Evolutionary conservation across 805 yeast genomes (phyloP).

Genomic region (Metschnikowia kunwiensis): DNA sequence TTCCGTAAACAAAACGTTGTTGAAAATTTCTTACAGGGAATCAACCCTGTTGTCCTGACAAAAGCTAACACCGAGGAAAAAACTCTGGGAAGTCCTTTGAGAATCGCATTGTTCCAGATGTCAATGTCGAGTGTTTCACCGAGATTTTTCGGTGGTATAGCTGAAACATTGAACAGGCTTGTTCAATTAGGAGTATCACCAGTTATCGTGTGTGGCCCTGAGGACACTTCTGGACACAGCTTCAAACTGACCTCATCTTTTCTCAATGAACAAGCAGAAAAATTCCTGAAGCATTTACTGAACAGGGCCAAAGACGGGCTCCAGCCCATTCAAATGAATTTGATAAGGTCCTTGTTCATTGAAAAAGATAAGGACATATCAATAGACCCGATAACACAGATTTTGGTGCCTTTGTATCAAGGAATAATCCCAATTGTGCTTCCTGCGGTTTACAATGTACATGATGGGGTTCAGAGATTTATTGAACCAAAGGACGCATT

Average conservation of each 20-base stretch:
- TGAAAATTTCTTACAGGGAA: constrained; percentile 29
- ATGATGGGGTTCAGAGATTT: constrained; percentile 25
- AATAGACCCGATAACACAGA: constrained; percentile 27
- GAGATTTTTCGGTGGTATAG: constrained; percentile 44
- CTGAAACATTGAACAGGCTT: constrained; percentile 54
- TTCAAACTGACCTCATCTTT: constrained; percentile 33
- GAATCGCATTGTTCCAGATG: constrained; percentile 58
- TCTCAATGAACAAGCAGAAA: constrained; percentile 32
- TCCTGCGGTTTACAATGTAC: constrained; percentile 44
- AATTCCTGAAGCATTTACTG: constrained; percentile 25
- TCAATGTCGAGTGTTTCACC: constrained; percentile 34
- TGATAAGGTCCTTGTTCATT: constrained; percentile 28
- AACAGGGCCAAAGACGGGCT: constrained; percentile 21
- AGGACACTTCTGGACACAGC: constrained; percentile 17
- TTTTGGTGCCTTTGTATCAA: constrained; percentile 41
- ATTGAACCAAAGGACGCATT: constrained; percentile 25
- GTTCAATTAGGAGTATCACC: constrained; percentile 71
- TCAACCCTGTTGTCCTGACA: constrained; percentile 17
- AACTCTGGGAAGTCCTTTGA: constrained; percentile 39
- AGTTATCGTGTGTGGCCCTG: constrained; percentile 56
- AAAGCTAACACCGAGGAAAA: constrained; percentile 27
- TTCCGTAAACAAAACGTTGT: constrained; percentile 20
- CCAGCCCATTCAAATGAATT: constrained; percentile 23
- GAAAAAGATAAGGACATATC: constrained; percentile 10
- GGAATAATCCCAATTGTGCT: constrained; percentile 62